phyloP scores from a whole-genome alignment of 371 early-diverging fungal species.

The Haplosporangium sp. region DNA sequence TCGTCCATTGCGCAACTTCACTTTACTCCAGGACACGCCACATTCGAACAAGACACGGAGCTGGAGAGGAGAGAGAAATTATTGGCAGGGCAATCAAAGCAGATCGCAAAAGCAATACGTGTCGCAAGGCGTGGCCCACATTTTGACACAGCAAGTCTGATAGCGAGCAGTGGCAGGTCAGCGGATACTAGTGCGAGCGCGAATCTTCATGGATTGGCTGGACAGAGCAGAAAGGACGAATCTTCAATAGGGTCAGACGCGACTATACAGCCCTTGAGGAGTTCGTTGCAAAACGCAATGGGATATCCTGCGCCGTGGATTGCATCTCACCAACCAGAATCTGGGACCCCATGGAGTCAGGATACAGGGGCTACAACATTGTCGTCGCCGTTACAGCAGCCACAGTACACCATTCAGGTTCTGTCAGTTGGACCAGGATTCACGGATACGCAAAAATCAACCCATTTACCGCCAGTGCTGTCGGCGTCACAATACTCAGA shows the following conservation, averaged over 20 bases:
- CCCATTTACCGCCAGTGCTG: background rate
- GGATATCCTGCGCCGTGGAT: no score
- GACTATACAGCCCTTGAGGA: background rate
- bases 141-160: constrained; percentile 8
- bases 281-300: no score
- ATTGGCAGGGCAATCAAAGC: constrained; percentile 21
- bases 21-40: constrained; percentile 32
- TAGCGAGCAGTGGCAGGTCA: constrained; percentile 1
- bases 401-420: background rate
- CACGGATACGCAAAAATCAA: background rate
- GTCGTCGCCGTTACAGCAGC: background rate
- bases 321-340: no score
- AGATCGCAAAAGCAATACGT: constrained; percentile 45
- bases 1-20: background rate
- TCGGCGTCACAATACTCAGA: background rate
- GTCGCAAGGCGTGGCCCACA: constrained; percentile 39
- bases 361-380: no score
- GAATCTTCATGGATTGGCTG: no score
- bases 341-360: no score
- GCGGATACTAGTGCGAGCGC: background rate
- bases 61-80: constrained; percentile 28
- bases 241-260: background rate
- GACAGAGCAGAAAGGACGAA: no score
- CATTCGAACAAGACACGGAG: constrained; percentile 1
- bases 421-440: background rate